Conservation (phyloP, 257 asterid genomes). For the Solanum tacnaense region DNA sequence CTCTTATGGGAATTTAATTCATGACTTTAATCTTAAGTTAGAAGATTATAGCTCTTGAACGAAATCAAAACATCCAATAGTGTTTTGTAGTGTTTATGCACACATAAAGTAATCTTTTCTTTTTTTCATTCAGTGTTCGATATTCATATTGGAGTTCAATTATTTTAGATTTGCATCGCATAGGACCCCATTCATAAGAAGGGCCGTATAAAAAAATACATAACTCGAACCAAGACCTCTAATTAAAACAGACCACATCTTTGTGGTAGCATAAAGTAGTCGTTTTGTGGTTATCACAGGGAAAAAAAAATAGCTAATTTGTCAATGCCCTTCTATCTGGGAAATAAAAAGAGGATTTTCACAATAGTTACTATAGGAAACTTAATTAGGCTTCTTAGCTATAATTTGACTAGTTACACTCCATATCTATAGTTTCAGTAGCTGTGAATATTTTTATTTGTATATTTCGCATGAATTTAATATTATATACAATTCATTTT, state of each 20-base stretch:
- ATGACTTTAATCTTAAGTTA: background rate
- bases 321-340: background rate
- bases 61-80: too few species aligned
- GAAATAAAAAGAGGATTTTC: background rate
- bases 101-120: too few species aligned
- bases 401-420: fast-evolving
- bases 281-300: background rate
- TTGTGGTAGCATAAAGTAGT: background rate
- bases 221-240: background rate
- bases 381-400: background rate
- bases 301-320: too few species aligned
- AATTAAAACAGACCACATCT: background rate
- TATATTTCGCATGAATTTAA: background rate
- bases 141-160: too few species aligned
- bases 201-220: fast-evolving
- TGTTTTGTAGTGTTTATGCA: background rate
- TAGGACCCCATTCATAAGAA: fast-evolving
- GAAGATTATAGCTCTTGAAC: background rate
- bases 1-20: too few species aligned
- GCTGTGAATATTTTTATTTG: too few species aligned
- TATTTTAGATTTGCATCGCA: background rate
- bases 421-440: background rate
- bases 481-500: too few species aligned
- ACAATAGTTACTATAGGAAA: too few species aligned
- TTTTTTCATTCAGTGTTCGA: too few species aligned